Base-by-base conservation (phyloP, 208 protist species). In the Naegleria fowleri region DNA sequence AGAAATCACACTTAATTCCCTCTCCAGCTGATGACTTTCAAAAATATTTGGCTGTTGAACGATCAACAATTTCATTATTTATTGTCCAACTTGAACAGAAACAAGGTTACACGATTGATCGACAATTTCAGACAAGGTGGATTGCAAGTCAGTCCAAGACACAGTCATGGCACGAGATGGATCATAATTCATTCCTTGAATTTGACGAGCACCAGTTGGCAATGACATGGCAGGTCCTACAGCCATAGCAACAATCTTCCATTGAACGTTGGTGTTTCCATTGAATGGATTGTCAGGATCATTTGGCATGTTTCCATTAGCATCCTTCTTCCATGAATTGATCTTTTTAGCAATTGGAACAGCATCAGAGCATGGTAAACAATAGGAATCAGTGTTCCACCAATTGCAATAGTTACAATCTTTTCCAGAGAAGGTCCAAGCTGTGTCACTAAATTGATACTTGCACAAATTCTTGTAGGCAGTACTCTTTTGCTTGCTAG, bases 61-160 rank as follows among this genome's bases (percentile, higher is more conserved):
- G n/a, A n/a, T n/a, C n/a, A n/a, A n/a, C n/a, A n/a, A n/a, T n/a
- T n/a, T n/a, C n/a, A n/a, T n/a, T n/a, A 67, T 67, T 67, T 67
- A 67, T 67, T 67, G 55, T 22, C 19, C 55, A 22, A 79, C 67
- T 79, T 29, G 29, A 36, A 36, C 67, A 9, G 19, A 13, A 79
- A 79, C 67, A 36, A 13, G 13, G 36, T 85, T 85, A 85, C 79
- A 85, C 4, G 79, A 22, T 85, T 85, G 36, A 85, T 85, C 79
- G 5, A 43, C 13, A 43, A 85, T 43, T 43, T 39, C 15, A 25
- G 9, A 11, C 9, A 36, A 43, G 1, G 38, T 16, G 11, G 5
- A 13, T 43, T 33, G 13, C 22, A 85, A 85, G 29, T 85, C 38
- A 85, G 0, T 25, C 79, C 79, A 85, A 43, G n/a, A 39, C 0